Evolutionary conservation across 192 early-diverging fungal genomes (phyloP).

Genomic region (Mortierella antarctica): DNA sequence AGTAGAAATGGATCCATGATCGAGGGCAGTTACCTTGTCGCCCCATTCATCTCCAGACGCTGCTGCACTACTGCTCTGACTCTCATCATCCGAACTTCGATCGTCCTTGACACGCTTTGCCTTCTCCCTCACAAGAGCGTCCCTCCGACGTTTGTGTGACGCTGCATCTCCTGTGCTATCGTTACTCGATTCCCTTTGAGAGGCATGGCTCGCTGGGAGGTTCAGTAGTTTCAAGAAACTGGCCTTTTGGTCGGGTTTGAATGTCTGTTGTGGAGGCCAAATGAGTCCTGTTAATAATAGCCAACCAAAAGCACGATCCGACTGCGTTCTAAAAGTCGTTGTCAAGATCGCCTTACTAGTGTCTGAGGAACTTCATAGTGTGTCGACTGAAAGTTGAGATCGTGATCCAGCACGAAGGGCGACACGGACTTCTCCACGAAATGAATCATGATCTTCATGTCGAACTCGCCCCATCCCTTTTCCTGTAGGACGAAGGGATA

Average conservation of each 20-base stretch:
- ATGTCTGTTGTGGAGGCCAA: slow-evolving; percentile 3
- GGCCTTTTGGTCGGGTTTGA: slow-evolving; percentile 34
- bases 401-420: slow-evolving; percentile 58
- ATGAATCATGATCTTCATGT: slow-evolving; percentile 64
- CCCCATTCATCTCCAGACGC: slow-evolving; percentile 41
- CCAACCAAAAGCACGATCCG: background rate
- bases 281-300: background rate
- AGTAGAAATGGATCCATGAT: too few relatives aligned
- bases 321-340: background rate
- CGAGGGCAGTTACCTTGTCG: slow-evolving; percentile 18
- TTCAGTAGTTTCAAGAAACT: slow-evolving; percentile 43
- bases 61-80: slow-evolving; percentile 25
- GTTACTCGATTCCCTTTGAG: slow-evolving; percentile 33
- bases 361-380: slow-evolving; percentile 57
- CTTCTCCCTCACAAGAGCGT: slow-evolving; percentile 35
- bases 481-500: slow-evolving; percentile 64
- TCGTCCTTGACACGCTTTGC: slow-evolving; percentile 35
- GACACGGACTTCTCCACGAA: slow-evolving; percentile 57
- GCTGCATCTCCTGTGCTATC: slow-evolving; percentile 23
- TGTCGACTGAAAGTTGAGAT: slow-evolving; percentile 64
- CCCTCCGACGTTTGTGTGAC: slow-evolving; percentile 37
- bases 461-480: slow-evolving; percentile 75
- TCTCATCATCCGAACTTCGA: slow-evolving; percentile 47
- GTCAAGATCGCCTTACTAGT: slow-evolving; percentile 44
- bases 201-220: slow-evolving; percentile 5